A percentile compares a stretch with the other conserved stretches of the same genome.
phyloP scores from a whole-genome alignment of 1,284 basidiomycete species.

The Cryptococcus sp. region DNA sequence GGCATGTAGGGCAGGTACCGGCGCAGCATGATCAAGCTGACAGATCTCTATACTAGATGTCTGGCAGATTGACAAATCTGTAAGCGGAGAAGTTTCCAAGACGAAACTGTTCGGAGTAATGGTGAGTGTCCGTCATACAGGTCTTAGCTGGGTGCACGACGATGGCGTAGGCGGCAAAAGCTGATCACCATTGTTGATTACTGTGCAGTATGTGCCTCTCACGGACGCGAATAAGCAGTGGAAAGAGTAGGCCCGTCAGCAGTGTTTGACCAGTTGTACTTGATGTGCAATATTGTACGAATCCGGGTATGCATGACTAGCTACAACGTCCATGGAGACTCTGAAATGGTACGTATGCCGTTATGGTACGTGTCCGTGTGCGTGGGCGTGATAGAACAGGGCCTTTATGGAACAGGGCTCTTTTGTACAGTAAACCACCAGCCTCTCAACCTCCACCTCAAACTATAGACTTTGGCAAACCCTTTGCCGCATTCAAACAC shows the following conservation, averaged over 20 bases:
- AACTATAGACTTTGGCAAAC: slow-evolving; percentile 25
- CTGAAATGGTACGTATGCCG: too few species aligned
- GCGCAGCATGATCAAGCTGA: background rate
- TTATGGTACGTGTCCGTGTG: too few species aligned
- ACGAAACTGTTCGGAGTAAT: slow-evolving; percentile 74
- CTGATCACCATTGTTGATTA: background rate
- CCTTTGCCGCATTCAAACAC: slow-evolving; percentile 25
- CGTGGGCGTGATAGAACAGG: too few species aligned
- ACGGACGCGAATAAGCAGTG: slow-evolving; percentile 49
- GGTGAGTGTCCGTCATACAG: slow-evolving; percentile 53
- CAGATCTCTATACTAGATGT: slow-evolving; percentile 62
- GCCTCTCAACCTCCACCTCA: background rate
- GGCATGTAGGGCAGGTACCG: background rate
- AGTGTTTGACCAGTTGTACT: too few species aligned
- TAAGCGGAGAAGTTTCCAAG: slow-evolving; percentile 63
- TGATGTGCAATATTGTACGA: too few species aligned
- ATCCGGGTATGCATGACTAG: too few species aligned
- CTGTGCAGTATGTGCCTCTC: slow-evolving; percentile 51
- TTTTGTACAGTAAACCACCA: too few species aligned
- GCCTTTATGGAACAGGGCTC: too few species aligned
- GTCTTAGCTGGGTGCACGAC: too few species aligned
- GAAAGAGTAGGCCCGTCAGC: slow-evolving; percentile 13
- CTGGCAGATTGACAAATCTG: slow-evolving; percentile 76
- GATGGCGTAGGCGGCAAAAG: too few species aligned
- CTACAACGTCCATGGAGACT: too few species aligned